Conservation (phyloP, 2,329 filamentous ascomycete species). For the Rutstroemia sydowiana region DNA sequence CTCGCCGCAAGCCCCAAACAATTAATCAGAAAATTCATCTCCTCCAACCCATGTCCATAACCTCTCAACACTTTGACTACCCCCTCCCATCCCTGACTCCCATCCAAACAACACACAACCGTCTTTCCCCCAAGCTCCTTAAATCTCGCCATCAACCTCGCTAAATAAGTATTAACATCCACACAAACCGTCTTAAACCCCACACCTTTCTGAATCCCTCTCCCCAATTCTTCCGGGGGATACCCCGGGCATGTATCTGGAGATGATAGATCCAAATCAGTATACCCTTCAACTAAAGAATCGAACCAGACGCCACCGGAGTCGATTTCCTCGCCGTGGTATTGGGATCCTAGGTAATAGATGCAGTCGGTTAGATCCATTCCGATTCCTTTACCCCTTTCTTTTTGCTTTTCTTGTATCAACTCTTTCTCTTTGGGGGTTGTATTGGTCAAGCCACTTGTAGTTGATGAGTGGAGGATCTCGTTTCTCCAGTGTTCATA, state of each 20-base stretch:
- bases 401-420: too few relatives aligned
- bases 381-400: too few relatives aligned
- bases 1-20: conserved; percentile 36
- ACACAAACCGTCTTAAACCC: conserved; percentile 15
- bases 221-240: background rate
- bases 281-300: background rate
- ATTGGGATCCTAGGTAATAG: background rate
- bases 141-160: conserved; percentile 24
- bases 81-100: conserved; percentile 6
- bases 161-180: conserved; percentile 14
- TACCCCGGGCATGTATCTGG: background rate
- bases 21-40: conserved; percentile 33
- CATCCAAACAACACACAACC: conserved; percentile 6
- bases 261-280: background rate
- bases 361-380: background rate
- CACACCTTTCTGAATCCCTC: conserved; percentile 11
- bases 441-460: too few relatives aligned
- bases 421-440: background rate
- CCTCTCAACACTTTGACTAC: conserved; percentile 8
- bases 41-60: background rate
- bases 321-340: background rate
- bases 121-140: conserved; percentile 7
- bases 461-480: too few relatives aligned
- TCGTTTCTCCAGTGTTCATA: background rate
- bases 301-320: background rate